Evolutionary conservation across 306 rosid genomes (phyloP).

Genomic region (Prinsepia uniflora): DNA sequence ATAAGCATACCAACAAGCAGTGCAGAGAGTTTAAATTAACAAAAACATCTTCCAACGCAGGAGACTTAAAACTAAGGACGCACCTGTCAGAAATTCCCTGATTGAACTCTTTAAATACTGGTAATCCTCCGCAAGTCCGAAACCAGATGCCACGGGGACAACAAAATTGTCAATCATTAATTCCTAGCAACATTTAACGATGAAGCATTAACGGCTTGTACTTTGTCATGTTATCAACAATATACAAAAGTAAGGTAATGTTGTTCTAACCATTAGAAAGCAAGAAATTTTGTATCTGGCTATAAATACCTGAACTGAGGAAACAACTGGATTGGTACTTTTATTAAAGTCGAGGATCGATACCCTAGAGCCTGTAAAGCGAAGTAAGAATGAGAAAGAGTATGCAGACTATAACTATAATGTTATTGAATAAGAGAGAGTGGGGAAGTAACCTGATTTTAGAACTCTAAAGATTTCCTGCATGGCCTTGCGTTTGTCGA

Average conservation of each 20-base stretch:
- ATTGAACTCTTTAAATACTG: slow-evolving; percentile 71
- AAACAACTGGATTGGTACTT: slow-evolving; percentile 44
- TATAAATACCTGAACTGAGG: slow-evolving; percentile 53
- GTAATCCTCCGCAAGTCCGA: slow-evolving; percentile 78
- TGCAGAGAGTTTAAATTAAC: background rate
- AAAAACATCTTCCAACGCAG: background rate
- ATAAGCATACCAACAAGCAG: background rate
- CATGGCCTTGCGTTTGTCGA: slow-evolving; percentile 63
- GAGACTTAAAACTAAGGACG: slow-evolving; percentile 3
- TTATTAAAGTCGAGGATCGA: slow-evolving; percentile 85
- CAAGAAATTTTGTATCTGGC: slow-evolving; percentile 1
- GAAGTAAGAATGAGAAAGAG: slow-evolving; percentile 17
- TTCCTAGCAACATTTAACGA: slow-evolving; percentile 47
- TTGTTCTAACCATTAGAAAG: background rate
- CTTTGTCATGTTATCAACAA: background rate
- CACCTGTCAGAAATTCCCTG: slow-evolving; percentile 78
- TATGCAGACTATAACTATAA: slow-evolving; percentile 7
- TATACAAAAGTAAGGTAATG: background rate
- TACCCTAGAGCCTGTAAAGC: slow-evolving; percentile 56
- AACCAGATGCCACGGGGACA: slow-evolving; percentile 73
- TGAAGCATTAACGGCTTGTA: slow-evolving; percentile 14
- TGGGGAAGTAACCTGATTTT: slow-evolving; percentile 52
- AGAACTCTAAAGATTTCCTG: slow-evolving; percentile 68
- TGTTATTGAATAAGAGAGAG: background rate
- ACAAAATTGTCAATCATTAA: slow-evolving; percentile 82